Conservation (phyloP, 2,329 filamentous ascomycete species). For the Talaromyces sp. region DNA sequence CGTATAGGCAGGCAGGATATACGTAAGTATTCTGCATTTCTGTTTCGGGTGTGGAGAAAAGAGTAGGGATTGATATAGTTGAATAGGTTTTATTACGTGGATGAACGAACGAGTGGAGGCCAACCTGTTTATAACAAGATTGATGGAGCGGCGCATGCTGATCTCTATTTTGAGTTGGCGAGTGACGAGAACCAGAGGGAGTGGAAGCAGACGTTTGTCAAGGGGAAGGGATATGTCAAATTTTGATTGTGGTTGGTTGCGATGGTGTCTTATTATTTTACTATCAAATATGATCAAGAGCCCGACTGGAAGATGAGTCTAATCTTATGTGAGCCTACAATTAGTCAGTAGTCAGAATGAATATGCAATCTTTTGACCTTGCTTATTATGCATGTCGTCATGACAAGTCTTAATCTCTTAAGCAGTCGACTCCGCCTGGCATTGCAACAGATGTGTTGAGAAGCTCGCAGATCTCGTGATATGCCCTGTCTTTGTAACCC, state of each 20-base stretch:
- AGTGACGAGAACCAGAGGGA: slow-evolving; percentile 2
- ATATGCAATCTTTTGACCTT: too few species aligned
- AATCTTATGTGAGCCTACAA: background rate
- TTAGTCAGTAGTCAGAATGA: too few species aligned
- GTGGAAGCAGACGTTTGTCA: slow-evolving; percentile 13
- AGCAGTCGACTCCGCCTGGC: too few species aligned
- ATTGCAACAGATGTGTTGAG: too few species aligned
- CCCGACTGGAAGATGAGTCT: background rate
- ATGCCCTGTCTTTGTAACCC: too few species aligned
- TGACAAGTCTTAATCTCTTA: too few species aligned
- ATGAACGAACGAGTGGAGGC: background rate
- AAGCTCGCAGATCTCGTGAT: too few species aligned
- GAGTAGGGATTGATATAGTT: background rate
- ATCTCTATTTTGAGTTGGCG: background rate
- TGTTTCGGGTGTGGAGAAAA: background rate
- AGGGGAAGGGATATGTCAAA: slow-evolving; percentile 4
- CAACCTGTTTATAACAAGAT: background rate
- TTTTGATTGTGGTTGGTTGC: background rate
- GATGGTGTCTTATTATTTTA: too few species aligned
- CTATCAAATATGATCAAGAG: background rate
- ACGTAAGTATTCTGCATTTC: background rate
- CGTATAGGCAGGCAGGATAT: background rate
- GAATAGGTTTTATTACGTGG: slow-evolving; percentile 1
- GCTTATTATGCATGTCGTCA: too few species aligned
- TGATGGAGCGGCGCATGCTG: slow-evolving; percentile 4